Conservation (phyloP, 306 rosid genomes). For the Cucurbita ficifolia region DNA sequence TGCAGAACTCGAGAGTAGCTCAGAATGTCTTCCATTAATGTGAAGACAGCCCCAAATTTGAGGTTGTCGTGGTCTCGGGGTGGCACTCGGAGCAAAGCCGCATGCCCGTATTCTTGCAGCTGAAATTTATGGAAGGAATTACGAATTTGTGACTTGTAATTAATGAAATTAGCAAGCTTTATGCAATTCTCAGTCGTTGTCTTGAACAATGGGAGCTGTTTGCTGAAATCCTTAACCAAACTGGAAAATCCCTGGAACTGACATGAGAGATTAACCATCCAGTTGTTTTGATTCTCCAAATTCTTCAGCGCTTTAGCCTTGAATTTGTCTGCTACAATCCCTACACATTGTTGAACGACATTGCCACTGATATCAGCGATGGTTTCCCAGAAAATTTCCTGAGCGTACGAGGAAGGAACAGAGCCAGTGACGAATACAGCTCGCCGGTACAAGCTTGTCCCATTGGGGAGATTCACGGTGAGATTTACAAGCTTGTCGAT, state of each 20-base stretch:
- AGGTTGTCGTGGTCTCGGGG: slow-evolving; percentile 14
- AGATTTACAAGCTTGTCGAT: slow-evolving; percentile 53
- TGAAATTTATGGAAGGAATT: slow-evolving; percentile 59
- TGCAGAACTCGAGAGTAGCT: slow-evolving; percentile 47
- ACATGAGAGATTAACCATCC: slow-evolving; percentile 95
- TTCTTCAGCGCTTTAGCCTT: slow-evolving; percentile 62
- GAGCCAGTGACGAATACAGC: slow-evolving; percentile 59
- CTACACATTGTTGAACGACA: slow-evolving; percentile 64
- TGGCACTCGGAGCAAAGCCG: slow-evolving; percentile 48
- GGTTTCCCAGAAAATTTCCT: slow-evolving; percentile 83
- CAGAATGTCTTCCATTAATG: slow-evolving; percentile 47
- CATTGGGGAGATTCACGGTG: slow-evolving; percentile 76
- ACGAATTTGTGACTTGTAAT: slow-evolving; percentile 48
- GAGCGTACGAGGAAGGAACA: slow-evolving; percentile 64
- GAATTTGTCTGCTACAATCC: slow-evolving; percentile 83
- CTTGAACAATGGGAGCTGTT: slow-evolving; percentile 53
- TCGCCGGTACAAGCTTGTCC: slow-evolving; percentile 69
- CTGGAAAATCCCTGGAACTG: slow-evolving; percentile 61
- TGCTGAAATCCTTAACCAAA: slow-evolving; percentile 56
- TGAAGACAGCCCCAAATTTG: slow-evolving; percentile 24
- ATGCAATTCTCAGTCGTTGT: slow-evolving; percentile 40
- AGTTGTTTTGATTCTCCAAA: slow-evolving; percentile 67
- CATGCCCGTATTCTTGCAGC: slow-evolving; percentile 55
- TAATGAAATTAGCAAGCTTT: slow-evolving; percentile 60
- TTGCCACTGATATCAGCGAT: slow-evolving; percentile 71